Evolutionary conservation across 2,329 filamentous ascomycete genomes (phyloP).

Genomic region (Fusarium falciforme): DNA sequence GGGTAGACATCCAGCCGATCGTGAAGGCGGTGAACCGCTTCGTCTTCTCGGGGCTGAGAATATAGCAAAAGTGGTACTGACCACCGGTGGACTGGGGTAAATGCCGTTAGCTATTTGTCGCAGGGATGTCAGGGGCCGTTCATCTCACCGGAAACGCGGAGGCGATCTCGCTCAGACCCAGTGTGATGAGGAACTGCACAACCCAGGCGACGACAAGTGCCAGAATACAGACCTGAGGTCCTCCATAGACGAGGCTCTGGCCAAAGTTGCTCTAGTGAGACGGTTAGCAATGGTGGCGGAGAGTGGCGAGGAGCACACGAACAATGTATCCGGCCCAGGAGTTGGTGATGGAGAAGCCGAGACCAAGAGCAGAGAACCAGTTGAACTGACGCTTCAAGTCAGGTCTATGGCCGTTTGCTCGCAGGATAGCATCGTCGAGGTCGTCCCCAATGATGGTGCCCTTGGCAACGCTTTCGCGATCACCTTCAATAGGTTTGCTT

Average conservation of each 20-base stretch:
- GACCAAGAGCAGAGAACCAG: conserved; percentile 19
- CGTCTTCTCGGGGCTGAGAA: conserved; percentile 9
- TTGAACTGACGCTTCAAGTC: conserved; percentile 22
- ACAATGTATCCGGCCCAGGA: conserved; percentile 23
- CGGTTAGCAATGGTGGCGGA: neutral
- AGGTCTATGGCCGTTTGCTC: conserved; percentile 18
- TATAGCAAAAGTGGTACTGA: conserved; percentile 26
- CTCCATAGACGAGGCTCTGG: conserved; percentile 20
- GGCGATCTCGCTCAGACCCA: conserved; percentile 19
- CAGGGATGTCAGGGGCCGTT: neutral
- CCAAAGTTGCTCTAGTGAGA: conserved; percentile 15
- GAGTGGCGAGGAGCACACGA: neutral
- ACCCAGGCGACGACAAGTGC: conserved; percentile 14
- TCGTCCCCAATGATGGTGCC: conserved; percentile 8
- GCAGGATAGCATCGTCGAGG: conserved; percentile 16
- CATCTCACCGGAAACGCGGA: conserved; percentile 17
- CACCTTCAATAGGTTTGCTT: neutral
- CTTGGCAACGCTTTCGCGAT: conserved; percentile 6
- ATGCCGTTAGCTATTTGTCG: neutral
- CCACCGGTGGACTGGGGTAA: conserved; percentile 15
- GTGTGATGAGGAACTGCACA: conserved; percentile 17
- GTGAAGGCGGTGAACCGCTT: conserved; percentile 16
- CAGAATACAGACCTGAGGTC: conserved; percentile 10
- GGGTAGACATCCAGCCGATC: conserved; percentile 11
- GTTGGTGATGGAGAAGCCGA: conserved; percentile 25